Percentiles rank a stretch among this genome's conserved stretches.
These are phyloP conservation scores for Pezizomycotina sp. DNA, from an alignment of 2,329 filamentous ascomycete genomes.

Conservation along the genomic window DNA sequence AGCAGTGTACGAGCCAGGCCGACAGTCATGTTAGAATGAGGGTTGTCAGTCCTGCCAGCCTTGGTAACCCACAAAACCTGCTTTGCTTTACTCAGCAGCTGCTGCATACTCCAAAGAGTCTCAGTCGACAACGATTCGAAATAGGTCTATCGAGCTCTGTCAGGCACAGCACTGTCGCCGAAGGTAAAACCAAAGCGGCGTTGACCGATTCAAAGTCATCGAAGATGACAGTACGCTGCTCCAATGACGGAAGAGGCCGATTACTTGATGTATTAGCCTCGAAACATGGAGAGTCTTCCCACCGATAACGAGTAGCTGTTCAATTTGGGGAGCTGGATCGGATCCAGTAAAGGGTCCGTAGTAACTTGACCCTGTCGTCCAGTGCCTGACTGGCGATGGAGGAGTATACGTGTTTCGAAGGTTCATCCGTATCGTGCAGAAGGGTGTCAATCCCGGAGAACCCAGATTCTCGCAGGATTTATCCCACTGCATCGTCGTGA, in stretches of 20 bases:
- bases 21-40: constrained; percentile 20
- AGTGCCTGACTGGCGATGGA: constrained; percentile 8
- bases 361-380: constrained; percentile 1
- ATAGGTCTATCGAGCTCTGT: too few species aligned
- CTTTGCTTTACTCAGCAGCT: constrained; percentile 9
- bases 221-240: not conserved
- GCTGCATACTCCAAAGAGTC: constrained; percentile 20
- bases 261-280: not conserved
- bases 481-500: constrained; percentile 27
- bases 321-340: constrained; percentile 1
- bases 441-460: constrained; percentile 28
- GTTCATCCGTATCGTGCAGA: constrained; percentile 8
- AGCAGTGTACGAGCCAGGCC: constrained; percentile 7
- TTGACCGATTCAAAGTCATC: too few species aligned
- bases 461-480: constrained; percentile 25
- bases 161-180: too few species aligned
- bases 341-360: constrained; percentile 2
- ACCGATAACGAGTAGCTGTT: constrained; percentile 2
- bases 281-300: constrained; percentile 1
- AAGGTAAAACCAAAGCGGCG: too few species aligned
- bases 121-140: too few species aligned
- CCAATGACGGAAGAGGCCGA: not conserved
- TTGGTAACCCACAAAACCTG: constrained; percentile 24
- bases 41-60: constrained; percentile 20
- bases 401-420: constrained; percentile 1